Conservation (phyloP, 331 rosid species). For the Telfairia occidentalis region DNA sequence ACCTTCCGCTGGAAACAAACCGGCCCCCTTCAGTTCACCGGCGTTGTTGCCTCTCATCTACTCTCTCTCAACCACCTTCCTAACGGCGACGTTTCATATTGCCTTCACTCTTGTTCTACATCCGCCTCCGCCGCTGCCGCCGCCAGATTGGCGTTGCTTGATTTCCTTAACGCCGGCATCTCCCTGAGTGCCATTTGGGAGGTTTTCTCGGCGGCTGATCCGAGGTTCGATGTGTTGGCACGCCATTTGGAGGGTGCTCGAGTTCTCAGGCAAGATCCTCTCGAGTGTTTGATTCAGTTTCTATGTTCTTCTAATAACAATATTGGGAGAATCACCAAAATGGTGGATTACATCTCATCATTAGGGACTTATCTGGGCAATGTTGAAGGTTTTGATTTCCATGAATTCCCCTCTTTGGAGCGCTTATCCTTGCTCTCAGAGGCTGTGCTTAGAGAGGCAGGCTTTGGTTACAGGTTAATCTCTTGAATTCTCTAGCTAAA, state of each 20-base stretch:
- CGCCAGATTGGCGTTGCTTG: conserved; percentile 37
- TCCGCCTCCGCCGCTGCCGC: conserved; percentile 27
- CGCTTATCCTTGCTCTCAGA: conserved; percentile 51
- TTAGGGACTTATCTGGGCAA: conserved; percentile 50
- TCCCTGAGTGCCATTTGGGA: conserved; percentile 60
- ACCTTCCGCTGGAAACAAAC: conserved; percentile 87
- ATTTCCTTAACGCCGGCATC: conserved; percentile 55
- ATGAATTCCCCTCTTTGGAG: conserved; percentile 58
- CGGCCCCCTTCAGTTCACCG: conserved; percentile 59
- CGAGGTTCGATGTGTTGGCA: conserved; percentile 55
- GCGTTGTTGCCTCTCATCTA: conserved; percentile 61
- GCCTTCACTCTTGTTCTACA: conserved; percentile 34
- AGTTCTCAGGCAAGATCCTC: conserved; percentile 84
- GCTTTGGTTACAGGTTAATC: conserved; percentile 82
- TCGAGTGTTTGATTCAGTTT: conserved; percentile 86
- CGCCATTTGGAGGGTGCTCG: conserved; percentile 53
- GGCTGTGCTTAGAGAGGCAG: conserved; percentile 63
- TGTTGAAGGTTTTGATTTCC: conserved; percentile 50
- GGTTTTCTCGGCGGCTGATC: conserved; percentile 50
- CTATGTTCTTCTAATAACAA: conserved; percentile 86
- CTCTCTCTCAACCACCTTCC: conserved; percentile 58
- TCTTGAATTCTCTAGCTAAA: not conserved
- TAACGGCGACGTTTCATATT: conserved; percentile 57
- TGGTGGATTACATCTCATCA: conserved; percentile 79
- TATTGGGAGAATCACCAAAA: conserved; percentile 69